Conservation (phyloP, 305 asterid genomes). For the Fraxinus sp. region DNA sequence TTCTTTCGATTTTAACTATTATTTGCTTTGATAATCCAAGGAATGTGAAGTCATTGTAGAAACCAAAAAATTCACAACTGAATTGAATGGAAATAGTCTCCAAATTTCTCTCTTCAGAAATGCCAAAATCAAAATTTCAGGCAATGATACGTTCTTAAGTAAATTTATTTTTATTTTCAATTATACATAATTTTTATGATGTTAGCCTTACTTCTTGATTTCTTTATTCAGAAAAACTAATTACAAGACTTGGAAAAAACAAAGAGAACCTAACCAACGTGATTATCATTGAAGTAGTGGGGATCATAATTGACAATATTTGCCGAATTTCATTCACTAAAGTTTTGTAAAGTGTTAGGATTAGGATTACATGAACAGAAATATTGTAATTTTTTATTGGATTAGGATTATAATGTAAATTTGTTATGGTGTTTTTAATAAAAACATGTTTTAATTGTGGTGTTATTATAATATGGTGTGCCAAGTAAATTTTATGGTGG, state of each 20-base stretch:
- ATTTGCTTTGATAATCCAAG: conserved; percentile 37
- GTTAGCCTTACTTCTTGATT: not conserved
- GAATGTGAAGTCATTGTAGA: conserved; percentile 71
- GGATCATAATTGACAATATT: no score
- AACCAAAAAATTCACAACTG: conserved; percentile 50
- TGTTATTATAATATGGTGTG: not conserved
- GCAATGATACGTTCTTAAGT: conserved; percentile 14
- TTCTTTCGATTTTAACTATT: not conserved
- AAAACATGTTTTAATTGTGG: not conserved
- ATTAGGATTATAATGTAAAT: no score
- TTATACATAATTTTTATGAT: not conserved
- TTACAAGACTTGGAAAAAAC: not conserved
- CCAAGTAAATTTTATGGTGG: not conserved
- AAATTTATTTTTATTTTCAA: not conserved
- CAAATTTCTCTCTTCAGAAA: conserved; percentile 49
- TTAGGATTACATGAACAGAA: no score
- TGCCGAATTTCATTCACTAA: not conserved
- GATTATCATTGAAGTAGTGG: not conserved
- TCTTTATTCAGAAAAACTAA: not conserved
- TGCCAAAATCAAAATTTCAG: conserved; percentile 55
- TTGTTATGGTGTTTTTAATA: not conserved
- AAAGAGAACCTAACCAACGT: not conserved
- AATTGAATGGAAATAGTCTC: conserved; percentile 34
- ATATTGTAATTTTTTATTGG: no score
- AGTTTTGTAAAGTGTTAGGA: not conserved